Evolutionary conservation across 257 asterid species (phyloP), one percentile per base, ranked within the genome.

Genomic region (Scutellaria baicalensis): DNA sequence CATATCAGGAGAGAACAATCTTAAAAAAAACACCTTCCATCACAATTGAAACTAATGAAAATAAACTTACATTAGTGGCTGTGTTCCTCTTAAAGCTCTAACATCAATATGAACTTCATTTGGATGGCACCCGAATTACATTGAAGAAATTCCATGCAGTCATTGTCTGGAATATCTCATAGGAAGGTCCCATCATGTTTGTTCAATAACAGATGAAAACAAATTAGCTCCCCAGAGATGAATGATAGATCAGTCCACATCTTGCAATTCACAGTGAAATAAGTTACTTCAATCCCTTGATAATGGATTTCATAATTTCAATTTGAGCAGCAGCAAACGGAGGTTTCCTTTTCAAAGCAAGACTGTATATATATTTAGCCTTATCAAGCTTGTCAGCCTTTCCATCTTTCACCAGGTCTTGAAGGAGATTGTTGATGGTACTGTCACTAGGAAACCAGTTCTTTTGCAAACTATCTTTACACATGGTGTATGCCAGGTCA

Each of bases 381-480:
- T 83, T 81, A 55, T 48, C 80, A 16, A 80, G 49, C 68, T 60
- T 78, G 16, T 74, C 86, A 68, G 71, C 35, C 20, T 72, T 78
- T 42, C 85, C 82, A 54, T 70, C 77, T 80, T 78, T 78, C 64
- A 61, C 70, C 74, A 91, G 73, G 52, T 86, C 96, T 72, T 83
- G 80, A 71, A 91, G 88, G 59, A 91, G 81, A 64, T 50, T 79
- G 21, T 75, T 60, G 77, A 91, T 83, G 51, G 84, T 76, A 58
- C 82, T 83, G 20, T 75, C 75, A 69, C 85, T 91, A 27, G 97
- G 97, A 79, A 81, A 91, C 89, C 85, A 80, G 69, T 87, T 89
- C 62, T 78, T 84, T 66, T 80, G 78, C 92, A 91, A 84, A 78
- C 90, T 80, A 13, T 77, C 83, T 78, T 81, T 84, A 78, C 95